Evolutionary conservation across 352 stramenopile species (phyloP), one percentile per base, ranked within the genome.

Genomic region (Thalassiosira livingstoniorum): DNA sequence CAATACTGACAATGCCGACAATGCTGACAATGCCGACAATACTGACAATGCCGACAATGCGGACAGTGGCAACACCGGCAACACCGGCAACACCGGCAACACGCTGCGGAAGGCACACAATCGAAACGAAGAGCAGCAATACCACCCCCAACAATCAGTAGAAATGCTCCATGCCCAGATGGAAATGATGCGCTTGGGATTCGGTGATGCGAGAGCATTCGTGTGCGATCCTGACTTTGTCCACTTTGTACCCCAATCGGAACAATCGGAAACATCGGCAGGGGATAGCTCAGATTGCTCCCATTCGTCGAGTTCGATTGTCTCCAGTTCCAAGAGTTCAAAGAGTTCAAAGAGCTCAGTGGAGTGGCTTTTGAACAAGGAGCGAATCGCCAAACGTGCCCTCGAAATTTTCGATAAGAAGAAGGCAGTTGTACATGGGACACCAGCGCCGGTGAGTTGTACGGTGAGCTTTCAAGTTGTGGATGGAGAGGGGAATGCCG

Each of bases 391-490:
- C 1, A 79, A 75, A n/a, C 67, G 87, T 53, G 87, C 80, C 15
- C n/a, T 84, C 29, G 15, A 79, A 34, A 60, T 87, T 10, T 93
- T 93, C 78, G 64, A 94, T 73, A 71, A 67, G 23, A 23, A 83
- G 18, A 90, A 88, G 57, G 87, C 90, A 21, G 71, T 66, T 1
- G 75, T 90, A 54, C 45, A 80, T n/a, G 87, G 86, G 21, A 55
- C 67, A 39, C 87, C 88, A 23, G 35, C 80, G 21, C 74, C 85
- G 27, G 86, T 78, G 11, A 91, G 93, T 71, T 96, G 97, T 80
- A 99, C 97, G 0, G 96, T 98, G 39, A 98, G 93, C 80, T 98
- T 98, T 86, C 95, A 98, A 85, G 97, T 98, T n/a, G 93, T 99
- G 7, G 97, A 99, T 77, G 84, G 85, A 5, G 76, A 91, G 4